Percentiles rank a stretch among this genome's conserved stretches.
These are phyloP conservation scores for Crassisporium funariophilum DNA, from an alignment of 768 basidiomycete species.

Conservation along the genomic window DNA sequence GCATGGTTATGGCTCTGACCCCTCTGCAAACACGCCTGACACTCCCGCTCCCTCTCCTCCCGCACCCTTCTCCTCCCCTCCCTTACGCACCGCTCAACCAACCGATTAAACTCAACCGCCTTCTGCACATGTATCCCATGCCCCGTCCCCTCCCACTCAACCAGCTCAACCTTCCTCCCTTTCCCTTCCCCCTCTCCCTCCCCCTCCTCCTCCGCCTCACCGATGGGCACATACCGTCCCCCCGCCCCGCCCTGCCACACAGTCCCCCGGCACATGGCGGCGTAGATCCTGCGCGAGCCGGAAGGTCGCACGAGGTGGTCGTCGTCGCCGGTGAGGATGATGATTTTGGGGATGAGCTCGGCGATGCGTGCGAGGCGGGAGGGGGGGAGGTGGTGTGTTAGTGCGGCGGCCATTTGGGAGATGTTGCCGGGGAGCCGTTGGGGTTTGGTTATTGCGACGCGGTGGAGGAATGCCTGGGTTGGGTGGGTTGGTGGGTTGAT, in stretches of 20 bases:
- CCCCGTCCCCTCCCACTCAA: constrained; percentile 63
- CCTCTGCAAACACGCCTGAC: too few species aligned
- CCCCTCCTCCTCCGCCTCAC: constrained; percentile 60
- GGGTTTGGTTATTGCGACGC: constrained; percentile 53
- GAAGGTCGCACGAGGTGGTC: constrained; percentile 58
- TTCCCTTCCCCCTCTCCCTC: background rate
- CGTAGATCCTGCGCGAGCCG: too few species aligned
- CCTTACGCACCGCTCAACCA: constrained; percentile 57
- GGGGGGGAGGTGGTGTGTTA: constrained; percentile 62
- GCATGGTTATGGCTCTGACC: too few species aligned
- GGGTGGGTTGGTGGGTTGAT: background rate
- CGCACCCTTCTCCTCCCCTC: constrained; percentile 57
- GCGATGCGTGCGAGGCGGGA: constrained; percentile 52
- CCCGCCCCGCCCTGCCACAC: too few species aligned
- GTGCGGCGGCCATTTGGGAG: constrained; percentile 71
- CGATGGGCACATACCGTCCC: constrained; percentile 47
- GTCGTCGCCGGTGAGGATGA: constrained; percentile 67
- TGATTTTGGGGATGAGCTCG: constrained; percentile 60
- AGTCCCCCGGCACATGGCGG: too few species aligned
- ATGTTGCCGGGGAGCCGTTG: constrained; percentile 64
- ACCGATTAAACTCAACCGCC: constrained; percentile 48
- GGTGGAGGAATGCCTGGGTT: constrained; percentile 44
- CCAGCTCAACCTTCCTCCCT: constrained; percentile 35
- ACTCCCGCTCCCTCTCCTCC: too few species aligned
- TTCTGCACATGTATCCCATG: constrained; percentile 62